Conservation (phyloP, 768 basidiomycete genomes). For the Nidula microcarpa region DNA sequence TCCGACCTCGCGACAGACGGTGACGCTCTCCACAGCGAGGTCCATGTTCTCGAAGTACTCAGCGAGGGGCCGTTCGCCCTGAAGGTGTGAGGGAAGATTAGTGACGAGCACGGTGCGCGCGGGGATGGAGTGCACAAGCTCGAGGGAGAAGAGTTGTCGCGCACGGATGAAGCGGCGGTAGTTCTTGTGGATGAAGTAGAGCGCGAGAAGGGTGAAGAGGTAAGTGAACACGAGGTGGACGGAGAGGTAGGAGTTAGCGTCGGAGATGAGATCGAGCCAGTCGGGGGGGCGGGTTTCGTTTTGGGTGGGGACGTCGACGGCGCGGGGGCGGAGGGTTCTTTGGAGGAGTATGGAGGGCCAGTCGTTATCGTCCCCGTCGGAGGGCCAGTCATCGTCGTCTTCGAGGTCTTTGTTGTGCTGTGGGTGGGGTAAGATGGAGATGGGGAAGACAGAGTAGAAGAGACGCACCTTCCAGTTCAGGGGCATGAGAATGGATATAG, state of each 20-base stretch:
- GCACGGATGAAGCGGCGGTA: slow-evolving; percentile 86
- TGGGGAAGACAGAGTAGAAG: background rate
- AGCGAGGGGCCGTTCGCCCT: slow-evolving; percentile 80
- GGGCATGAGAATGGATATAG: slow-evolving; percentile 86
- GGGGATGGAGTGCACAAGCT: slow-evolving; percentile 92
- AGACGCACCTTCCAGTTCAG: slow-evolving; percentile 82
- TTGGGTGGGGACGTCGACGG: slow-evolving; percentile 13
- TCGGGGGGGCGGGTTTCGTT: slow-evolving; percentile 35
- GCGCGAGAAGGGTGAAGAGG: slow-evolving; percentile 82
- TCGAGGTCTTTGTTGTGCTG: slow-evolving; percentile 75
- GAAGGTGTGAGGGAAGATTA: slow-evolving; percentile 78
- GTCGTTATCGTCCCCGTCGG: slow-evolving; percentile 26
- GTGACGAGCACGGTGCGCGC: slow-evolving; percentile 91
- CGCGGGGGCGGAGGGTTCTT: background rate
- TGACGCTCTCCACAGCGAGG: slow-evolving; percentile 88
- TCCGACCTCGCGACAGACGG: slow-evolving; percentile 80
- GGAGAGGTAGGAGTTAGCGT: slow-evolving; percentile 86
- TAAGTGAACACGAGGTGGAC: slow-evolving; percentile 93
- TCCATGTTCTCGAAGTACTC: slow-evolving; percentile 93
- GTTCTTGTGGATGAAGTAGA: slow-evolving; percentile 86
- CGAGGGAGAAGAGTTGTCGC: slow-evolving; percentile 90
- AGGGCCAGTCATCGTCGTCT: slow-evolving; percentile 48
- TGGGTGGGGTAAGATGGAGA: background rate
- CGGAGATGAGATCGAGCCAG: slow-evolving; percentile 88
- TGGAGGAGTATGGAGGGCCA: slow-evolving; percentile 36